A percentile compares a stretch with the other conserved stretches of the same genome.
Evolutionary conservation across 208 protist genomes (phyloP).

Genomic region (Leishmania martiniquensis): DNA sequence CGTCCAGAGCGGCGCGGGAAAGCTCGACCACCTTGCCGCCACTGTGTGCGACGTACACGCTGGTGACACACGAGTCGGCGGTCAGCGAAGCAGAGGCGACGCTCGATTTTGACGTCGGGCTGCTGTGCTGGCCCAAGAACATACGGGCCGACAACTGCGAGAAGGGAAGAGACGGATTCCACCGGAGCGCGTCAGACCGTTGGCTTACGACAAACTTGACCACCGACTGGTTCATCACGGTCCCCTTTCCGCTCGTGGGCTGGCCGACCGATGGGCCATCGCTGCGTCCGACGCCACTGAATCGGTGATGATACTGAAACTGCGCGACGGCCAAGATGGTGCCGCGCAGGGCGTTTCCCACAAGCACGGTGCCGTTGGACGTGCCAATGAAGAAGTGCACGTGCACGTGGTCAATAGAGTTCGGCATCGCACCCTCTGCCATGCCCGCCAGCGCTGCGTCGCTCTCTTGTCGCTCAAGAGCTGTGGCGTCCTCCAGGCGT

Average conservation of each 20-base stretch:
- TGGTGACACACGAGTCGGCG: constrained; percentile 18
- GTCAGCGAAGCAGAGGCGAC: constrained; percentile 1
- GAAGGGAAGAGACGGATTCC: constrained; percentile 32
- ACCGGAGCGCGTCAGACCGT: constrained; percentile 22
- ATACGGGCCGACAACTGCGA: not conserved
- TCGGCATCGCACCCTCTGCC: not conserved
- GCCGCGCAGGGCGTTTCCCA: constrained; percentile 80
- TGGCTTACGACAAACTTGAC: constrained; percentile 60
- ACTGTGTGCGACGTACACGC: constrained; percentile 70
- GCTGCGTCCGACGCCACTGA: not conserved
- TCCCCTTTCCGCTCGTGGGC: not conserved
- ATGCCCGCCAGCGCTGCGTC: not conserved
- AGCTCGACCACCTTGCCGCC: constrained; percentile 71
- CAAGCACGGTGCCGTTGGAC: constrained; percentile 72
- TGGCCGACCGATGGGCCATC: not conserved
- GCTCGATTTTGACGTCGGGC: not conserved
- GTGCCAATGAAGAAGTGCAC: constrained; percentile 90
- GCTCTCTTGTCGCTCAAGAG: constrained; percentile 5
- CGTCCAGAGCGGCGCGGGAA: constrained; percentile 51
- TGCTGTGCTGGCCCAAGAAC: not conserved
- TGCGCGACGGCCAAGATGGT: constrained; percentile 75
- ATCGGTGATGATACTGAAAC: constrained; percentile 51
- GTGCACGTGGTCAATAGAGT: constrained; percentile 34
- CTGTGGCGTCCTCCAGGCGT: not conserved
- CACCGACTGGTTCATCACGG: constrained; percentile 39